Base-by-base conservation (phyloP, 2,329 filamentous ascomycete species). In the Aurifilum marmelostoma region DNA sequence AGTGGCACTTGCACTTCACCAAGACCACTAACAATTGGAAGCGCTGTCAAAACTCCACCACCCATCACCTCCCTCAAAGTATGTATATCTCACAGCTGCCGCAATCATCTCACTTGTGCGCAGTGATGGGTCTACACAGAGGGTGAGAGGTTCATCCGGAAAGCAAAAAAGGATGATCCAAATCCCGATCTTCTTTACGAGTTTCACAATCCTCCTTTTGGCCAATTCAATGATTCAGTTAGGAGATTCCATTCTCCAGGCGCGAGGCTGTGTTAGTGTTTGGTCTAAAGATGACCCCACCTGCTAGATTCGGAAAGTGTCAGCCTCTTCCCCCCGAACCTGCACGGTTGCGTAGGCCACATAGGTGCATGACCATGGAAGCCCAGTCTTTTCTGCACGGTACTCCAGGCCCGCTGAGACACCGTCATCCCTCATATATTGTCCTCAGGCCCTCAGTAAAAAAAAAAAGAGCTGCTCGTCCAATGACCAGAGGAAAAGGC, bases 231-330 rank as follows among this genome's bases (percentile, higher is more conserved):
- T 52, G 3, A 63, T 52, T 52, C n/a, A 5, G 29, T 12, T 32
- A 37, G 3, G 14, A 8, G 24, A 24, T 24, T 24, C 9, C 18
- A 43, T 24, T 16, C n/a, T 52, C 29, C 16, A 50, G 8, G 14
- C n/a, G 50, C 63, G 24, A 58, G 63, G 63, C 63, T 65, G 63
- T 21, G n/a, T 29, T 27, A 65, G 52, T 65, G 50, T 34, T 50
- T 14, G 34, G 63, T n/a, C n/a, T 24, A 41, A 41, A 32, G 12
- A 39, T 41, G 32, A 21, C 50, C 32, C 63, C 63, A 65, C 63
- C 41, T 65, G n/a, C 63, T 65, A 4, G 5, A 65, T 56, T 29
- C 24, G 63, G 63, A 54, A 65, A 65, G 47, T 58, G 63, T 58
- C 63, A 65, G 63, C 63, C 63, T 65, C 43, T n/a, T 27, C n/a